Evolutionary conservation across 108 stramenopile species (phyloP), one percentile per base, ranked within the genome.

Genomic region (Skeletonema menzelii): DNA sequence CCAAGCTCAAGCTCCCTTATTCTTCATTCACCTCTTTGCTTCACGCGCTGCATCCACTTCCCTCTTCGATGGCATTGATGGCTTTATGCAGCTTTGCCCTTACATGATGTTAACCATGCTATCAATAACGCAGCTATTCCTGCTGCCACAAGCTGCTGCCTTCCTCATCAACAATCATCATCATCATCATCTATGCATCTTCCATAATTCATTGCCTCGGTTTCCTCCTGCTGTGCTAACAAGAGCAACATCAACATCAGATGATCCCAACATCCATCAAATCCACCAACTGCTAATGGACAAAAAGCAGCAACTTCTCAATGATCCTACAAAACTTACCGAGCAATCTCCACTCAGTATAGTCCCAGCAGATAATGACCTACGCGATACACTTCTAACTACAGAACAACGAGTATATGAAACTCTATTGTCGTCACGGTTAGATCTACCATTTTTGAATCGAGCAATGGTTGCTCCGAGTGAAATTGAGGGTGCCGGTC

Each of bases 401-500:
- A 32, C 65, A 20, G 40, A 74, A 30, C 38, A 57, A 59, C 31
- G 65, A 49, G 63, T 76, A 12, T 70, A 71, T 11, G 76, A 77
- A 77, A 64, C 53, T 0, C 35, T 77, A 8, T 57, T 77, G 24
- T 77, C 76, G n/a, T 28, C 63, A 34, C 47, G 76, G 65, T 32
- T 77, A 24, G 46, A 27, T 22, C 37, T 72, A 27, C 70, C 70
- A 24, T 49, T 62, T 31, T 63, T 80, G 22, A 47, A 63, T 49
- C 42, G 63, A 37, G 61, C 76, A 26, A 32, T 56, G 13, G 57
- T 82, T 6, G 76, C 31, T 27, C 32, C 72, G 30, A 82, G 81
- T 61, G 31, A 17, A 11, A 47, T 77, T 27, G 35, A 53, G 10
- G 71, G 58, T 27, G 81, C 71, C 7, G 81, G 81, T 31, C 63